These are phyloP conservation scores for Phytophthora brassicae DNA, from an alignment of 352 stramenopile genomes.

Conservation along the genomic window DNA sequence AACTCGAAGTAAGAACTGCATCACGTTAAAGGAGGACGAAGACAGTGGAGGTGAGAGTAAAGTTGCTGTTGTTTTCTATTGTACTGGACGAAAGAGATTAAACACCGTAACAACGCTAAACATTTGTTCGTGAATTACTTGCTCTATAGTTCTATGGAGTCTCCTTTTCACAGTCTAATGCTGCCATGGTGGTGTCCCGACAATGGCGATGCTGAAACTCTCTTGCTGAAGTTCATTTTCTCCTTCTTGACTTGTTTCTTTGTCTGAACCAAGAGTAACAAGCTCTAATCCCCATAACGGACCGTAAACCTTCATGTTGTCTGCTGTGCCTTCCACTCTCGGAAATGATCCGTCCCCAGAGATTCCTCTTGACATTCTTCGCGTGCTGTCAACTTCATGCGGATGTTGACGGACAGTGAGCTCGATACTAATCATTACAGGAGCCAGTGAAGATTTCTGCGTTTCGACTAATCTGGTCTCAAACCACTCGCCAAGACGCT, in stretches of 20 bases:
- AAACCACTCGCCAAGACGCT: slow-evolving; percentile 66
- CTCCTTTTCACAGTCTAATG: slow-evolving; percentile 22
- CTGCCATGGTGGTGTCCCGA: slow-evolving; percentile 41
- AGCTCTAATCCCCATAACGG: slow-evolving; percentile 65
- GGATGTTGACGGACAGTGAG: slow-evolving; percentile 40
- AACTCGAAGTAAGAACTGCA: slow-evolving; percentile 25
- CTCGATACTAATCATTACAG: slow-evolving; percentile 40
- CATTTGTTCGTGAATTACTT: slow-evolving; percentile 34
- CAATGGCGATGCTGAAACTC: slow-evolving; percentile 55
- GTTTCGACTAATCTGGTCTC: slow-evolving; percentile 23
- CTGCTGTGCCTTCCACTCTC: slow-evolving; percentile 41
- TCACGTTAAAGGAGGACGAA: slow-evolving; percentile 5
- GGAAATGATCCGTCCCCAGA: slow-evolving; percentile 34
- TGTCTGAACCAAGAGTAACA: slow-evolving; percentile 10
- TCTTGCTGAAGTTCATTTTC: slow-evolving; percentile 22
- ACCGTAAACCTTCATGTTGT: slow-evolving; percentile 51
- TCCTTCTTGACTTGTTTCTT: slow-evolving; percentile 12
- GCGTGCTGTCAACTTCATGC: slow-evolving; percentile 7
- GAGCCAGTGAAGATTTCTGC: slow-evolving; percentile 17
- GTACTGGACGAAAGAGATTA: slow-evolving; percentile 37
- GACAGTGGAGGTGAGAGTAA: slow-evolving; percentile 15
- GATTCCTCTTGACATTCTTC: slow-evolving; percentile 13
- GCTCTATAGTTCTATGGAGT: slow-evolving; percentile 30
- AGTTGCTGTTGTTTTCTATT: slow-evolving; percentile 26
- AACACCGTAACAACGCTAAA: slow-evolving; percentile 28